A percentile compares a stretch with the other conserved stretches of the same genome.
Conservation (phyloP, 805 yeast genomes). For the Candida schatavii region DNA sequence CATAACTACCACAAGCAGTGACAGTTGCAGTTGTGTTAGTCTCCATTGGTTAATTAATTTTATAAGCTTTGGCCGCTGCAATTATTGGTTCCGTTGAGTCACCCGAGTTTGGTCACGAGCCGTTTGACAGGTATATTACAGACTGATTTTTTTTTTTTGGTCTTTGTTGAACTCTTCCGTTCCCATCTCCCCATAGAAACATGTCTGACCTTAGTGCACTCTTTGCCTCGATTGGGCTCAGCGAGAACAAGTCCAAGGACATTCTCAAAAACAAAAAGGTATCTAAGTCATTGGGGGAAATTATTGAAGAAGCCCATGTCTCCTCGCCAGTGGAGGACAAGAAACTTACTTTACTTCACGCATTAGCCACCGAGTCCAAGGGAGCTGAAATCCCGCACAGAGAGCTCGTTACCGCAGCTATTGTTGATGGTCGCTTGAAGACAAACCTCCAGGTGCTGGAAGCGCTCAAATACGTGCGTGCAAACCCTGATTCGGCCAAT, state of each 20-base stretch:
- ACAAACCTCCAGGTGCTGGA: conserved; percentile 75
- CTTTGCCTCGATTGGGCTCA: conserved; percentile 57
- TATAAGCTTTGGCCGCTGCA: too few relatives aligned
- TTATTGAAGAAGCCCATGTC: conserved; percentile 44
- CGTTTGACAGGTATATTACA: too few relatives aligned
- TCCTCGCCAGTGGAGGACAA: conserved; percentile 50
- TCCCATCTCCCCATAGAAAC: neutral
- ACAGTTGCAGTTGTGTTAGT: too few relatives aligned
- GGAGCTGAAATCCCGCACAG: conserved; percentile 52
- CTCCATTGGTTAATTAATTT: too few relatives aligned
- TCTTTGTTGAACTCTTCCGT: neutral
- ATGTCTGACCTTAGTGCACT: conserved; percentile 27
- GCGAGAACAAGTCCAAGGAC: conserved; percentile 73
- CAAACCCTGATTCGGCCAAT: conserved; percentile 43
- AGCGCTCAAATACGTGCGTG: conserved; percentile 70
- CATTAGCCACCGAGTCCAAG: conserved; percentile 71
- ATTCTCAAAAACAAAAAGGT: conserved; percentile 85
- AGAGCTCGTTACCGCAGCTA: conserved; percentile 53
- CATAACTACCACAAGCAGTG: too few relatives aligned
- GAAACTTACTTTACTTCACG: conserved; percentile 65
- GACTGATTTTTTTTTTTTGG: neutral
- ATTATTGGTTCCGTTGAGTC: too few relatives aligned
- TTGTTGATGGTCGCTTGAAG: conserved; percentile 61
- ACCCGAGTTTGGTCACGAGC: too few relatives aligned
- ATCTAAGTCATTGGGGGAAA: conserved; percentile 60